Conservation (phyloP, 2,329 filamentous ascomycete genomes). For the Penicillium sp. region DNA sequence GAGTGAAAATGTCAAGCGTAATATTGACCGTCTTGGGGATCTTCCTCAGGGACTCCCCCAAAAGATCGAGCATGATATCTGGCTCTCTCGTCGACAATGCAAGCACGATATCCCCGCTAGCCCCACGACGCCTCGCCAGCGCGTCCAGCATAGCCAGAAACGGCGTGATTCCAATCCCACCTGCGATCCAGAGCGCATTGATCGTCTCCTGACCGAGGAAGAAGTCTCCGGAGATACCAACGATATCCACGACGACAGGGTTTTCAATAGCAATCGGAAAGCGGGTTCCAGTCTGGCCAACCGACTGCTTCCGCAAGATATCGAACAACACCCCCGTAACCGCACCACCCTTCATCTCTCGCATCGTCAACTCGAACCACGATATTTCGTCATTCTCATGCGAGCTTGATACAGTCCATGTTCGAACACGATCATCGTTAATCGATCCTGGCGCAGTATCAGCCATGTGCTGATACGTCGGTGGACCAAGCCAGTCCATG, state of each 20-base stretch:
- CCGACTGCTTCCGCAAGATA: not conserved
- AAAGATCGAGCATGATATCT: not conserved
- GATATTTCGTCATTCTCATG: not conserved
- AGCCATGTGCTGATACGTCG: slow-evolving; percentile 7
- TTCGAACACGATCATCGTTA: slow-evolving; percentile 10
- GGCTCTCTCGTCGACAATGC: not conserved
- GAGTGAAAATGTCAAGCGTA: slow-evolving; percentile 1
- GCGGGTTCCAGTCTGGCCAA: not conserved
- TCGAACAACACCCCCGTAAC: slow-evolving; percentile 6
- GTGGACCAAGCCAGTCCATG: slow-evolving; percentile 13
- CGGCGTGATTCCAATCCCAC: slow-evolving; percentile 8
- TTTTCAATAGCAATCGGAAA: not conserved
- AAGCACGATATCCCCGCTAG: not conserved
- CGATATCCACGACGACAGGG: not conserved
- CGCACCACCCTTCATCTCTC: slow-evolving; percentile 8
- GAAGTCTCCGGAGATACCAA: slow-evolving; percentile 7
- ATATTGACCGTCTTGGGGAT: not conserved
- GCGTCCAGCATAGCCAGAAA: slow-evolving; percentile 8
- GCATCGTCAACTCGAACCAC: slow-evolving; percentile 15
- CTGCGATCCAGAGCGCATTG: slow-evolving; percentile 3
- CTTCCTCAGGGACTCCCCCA: not conserved
- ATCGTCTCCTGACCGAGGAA: not conserved
- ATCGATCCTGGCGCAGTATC: slow-evolving; percentile 5
- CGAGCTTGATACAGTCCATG: slow-evolving; percentile 12
- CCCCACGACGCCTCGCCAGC: not conserved